A percentile compares a stretch with the other conserved stretches of the same genome.
phyloP scores from a whole-genome alignment of 345 rosid species.

The Salix viminalis region DNA sequence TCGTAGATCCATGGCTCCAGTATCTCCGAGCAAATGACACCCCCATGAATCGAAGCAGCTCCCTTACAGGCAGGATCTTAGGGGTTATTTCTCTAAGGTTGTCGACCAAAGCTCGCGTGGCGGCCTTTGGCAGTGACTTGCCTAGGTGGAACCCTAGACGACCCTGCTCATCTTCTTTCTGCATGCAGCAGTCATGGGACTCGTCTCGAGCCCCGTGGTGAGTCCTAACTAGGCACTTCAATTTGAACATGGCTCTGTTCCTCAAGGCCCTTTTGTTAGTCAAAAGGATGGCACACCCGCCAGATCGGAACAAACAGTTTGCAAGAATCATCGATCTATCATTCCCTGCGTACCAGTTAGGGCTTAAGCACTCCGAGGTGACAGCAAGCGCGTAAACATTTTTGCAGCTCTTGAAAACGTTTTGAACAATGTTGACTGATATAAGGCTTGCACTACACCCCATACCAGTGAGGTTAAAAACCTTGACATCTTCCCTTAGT shows the following conservation, averaged over 20 bases:
- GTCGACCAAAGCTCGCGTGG: slow-evolving; percentile 69
- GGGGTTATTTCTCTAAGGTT: slow-evolving; percentile 66
- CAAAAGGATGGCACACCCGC: slow-evolving; percentile 73
- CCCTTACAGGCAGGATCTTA: slow-evolving; percentile 69
- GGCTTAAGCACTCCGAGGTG: slow-evolving; percentile 77
- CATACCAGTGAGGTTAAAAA: slow-evolving; percentile 72
- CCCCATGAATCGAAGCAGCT: slow-evolving; percentile 49
- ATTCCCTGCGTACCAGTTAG: slow-evolving; percentile 79
- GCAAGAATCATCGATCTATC: slow-evolving; percentile 84
- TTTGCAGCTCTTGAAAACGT: slow-evolving; percentile 48
- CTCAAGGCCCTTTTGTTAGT: slow-evolving; percentile 55
- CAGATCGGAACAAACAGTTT: slow-evolving; percentile 73
- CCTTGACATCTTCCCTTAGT: slow-evolving; percentile 67
- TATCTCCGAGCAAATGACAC: slow-evolving; percentile 34
- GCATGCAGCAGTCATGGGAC: slow-evolving; percentile 61
- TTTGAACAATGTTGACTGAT: slow-evolving; percentile 61
- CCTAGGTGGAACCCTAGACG: slow-evolving; percentile 61
- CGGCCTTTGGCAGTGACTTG: slow-evolving; percentile 68
- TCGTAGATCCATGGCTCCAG: not conserved
- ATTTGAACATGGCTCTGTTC: slow-evolving; percentile 53
- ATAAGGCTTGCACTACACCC: slow-evolving; percentile 91
- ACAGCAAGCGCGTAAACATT: slow-evolving; percentile 53
- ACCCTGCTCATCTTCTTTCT: slow-evolving; percentile 68
- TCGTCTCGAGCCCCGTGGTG: slow-evolving; percentile 85
- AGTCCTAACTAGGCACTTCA: slow-evolving; percentile 72